Base-by-base conservation (phyloP, 2,329 filamentous ascomycete genomes). In the Pestalotiopsis sp. region DNA sequence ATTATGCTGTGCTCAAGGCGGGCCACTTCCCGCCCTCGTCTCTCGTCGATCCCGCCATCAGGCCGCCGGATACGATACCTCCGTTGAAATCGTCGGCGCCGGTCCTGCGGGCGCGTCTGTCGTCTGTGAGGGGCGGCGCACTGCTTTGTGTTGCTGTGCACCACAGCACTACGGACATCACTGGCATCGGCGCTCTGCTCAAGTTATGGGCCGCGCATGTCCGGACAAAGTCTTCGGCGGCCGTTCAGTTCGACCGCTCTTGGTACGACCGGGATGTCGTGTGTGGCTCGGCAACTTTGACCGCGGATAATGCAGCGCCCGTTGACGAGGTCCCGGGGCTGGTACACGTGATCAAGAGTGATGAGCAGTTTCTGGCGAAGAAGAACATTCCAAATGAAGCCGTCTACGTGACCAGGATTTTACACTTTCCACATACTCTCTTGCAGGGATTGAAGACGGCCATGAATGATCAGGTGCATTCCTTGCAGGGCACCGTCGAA, bases 171-270 rank as follows among this genome's bases (percentile, higher is more conserved):
- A 75, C 73, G 6, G 77, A 78, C 31, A 76, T 78, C 61, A 77
- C 76, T 1, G 77, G 77, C 12, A 73, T 74, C 23, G 76, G 72
- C 9, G 62, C 69, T 4, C 69, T 78, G 31, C 73, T 78, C n/a
- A 73, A 72, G 58, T 68, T 77, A 4, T 78, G 77, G 76, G 75
- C 76, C 13, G 69, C 75, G 17, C 67, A 75, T 67, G 77, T 76
- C 45, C 73, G 74, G 2, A 63, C 68, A 7, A 69, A 67, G 4
- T 61, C 69, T 4, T 72, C 72, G 14, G 61, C 52, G 2, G 56
- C 65, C 20, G 61, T 67, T 12, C 69, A 69, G 2, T 76, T 76
- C 17, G 57, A 72, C n/a, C 65, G 61, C 36, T 67, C 52, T 57
- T 76, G 73, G 75, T 61, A 74, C 23, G 69, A 75, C 36, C 73